A percentile compares a stretch with the other conserved stretches of the same genome.
phyloP scores from a whole-genome alignment of 2,329 filamentous ascomycete genomes.

The Phyllosticta citrichinensis region DNA sequence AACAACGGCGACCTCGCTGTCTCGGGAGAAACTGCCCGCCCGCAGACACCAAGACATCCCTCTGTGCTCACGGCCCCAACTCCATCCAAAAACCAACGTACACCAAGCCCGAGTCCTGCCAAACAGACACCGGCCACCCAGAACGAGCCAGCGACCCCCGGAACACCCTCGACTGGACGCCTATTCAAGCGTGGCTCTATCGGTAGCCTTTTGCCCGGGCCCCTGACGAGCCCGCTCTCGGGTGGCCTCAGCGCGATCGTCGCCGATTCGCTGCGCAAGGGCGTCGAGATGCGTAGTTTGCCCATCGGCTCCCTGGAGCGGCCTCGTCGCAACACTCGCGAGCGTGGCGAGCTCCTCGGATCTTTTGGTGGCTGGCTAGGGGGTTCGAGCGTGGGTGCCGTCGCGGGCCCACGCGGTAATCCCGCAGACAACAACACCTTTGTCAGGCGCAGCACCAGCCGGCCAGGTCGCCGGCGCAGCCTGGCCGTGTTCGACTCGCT shows the following conservation, averaged over 20 bases:
- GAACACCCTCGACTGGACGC: background rate
- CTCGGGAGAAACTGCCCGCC: background rate
- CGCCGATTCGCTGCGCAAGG: slow-evolving; percentile 53
- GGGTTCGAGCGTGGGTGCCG: background rate
- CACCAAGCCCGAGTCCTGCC: background rate
- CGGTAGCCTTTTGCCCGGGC: slow-evolving; percentile 19
- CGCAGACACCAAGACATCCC: slow-evolving; percentile 1
- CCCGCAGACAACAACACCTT: background rate
- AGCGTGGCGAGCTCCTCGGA: background rate
- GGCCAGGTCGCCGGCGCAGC: background rate
- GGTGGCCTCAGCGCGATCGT: slow-evolving; percentile 53
- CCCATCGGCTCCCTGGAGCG: background rate
- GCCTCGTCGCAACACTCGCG: background rate
- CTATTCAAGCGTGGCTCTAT: slow-evolving; percentile 24
- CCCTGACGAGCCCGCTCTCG: slow-evolving; percentile 52
- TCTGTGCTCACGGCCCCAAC: background rate
- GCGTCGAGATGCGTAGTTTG: slow-evolving; percentile 19
- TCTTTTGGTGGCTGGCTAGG: slow-evolving; percentile 1
- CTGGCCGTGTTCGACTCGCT: background rate
- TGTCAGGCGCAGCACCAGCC: background rate
- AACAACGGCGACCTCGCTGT: slow-evolving; percentile 2
- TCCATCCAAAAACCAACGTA: background rate
- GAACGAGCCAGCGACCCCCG: background rate
- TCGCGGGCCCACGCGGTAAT: slow-evolving; percentile 3
- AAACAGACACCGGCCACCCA: background rate